These are phyloP conservation scores for Cercospora sp. DNA, from an alignment of 2,329 filamentous ascomycete species.

Conservation along the genomic window DNA sequence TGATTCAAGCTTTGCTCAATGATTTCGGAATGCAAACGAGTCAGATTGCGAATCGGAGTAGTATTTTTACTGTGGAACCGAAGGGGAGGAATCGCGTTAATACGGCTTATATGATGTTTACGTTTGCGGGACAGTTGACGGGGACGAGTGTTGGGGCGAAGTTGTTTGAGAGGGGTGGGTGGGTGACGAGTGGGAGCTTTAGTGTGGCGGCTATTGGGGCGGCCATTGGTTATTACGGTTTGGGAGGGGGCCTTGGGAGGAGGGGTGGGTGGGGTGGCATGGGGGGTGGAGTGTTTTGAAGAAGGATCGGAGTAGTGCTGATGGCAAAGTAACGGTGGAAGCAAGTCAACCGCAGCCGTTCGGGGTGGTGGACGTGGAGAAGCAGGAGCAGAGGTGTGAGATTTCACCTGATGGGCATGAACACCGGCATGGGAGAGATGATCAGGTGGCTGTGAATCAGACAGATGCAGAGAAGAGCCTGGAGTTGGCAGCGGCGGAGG, in stretches of 20 bases:
- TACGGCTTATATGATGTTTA: constrained; percentile 77
- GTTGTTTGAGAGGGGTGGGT: constrained; percentile 58
- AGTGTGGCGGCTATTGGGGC: constrained; percentile 57
- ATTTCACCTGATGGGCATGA: constrained; percentile 23
- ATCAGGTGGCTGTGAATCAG: constrained; percentile 33
- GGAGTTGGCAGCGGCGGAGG: constrained; percentile 35
- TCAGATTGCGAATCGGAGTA: constrained; percentile 70
- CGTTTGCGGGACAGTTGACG: constrained; percentile 73
- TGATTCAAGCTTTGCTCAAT: constrained; percentile 69
- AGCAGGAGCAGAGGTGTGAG: constrained; percentile 12
- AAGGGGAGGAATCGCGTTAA: constrained; percentile 74
- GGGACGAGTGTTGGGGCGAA: constrained; percentile 59
- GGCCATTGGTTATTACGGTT: constrained; percentile 48
- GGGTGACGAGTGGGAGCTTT: constrained; percentile 58
- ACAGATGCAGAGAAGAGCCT: constrained; percentile 33
- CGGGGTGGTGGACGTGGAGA: constrained; percentile 36
- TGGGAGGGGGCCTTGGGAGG: constrained; percentile 57
- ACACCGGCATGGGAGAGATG: constrained; percentile 28
- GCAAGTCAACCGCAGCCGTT: constrained; percentile 11
- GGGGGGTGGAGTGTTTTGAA: constrained; percentile 57
- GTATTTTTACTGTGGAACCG: constrained; percentile 71
- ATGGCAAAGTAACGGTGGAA: constrained; percentile 36
- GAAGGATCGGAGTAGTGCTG: constrained; percentile 42
- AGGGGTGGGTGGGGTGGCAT: constrained; percentile 61
- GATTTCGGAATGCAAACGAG: constrained; percentile 73